These are phyloP conservation scores for Eimeria maxima DNA, from an alignment of 169 alveolate species.

Conservation along the genomic window DNA sequence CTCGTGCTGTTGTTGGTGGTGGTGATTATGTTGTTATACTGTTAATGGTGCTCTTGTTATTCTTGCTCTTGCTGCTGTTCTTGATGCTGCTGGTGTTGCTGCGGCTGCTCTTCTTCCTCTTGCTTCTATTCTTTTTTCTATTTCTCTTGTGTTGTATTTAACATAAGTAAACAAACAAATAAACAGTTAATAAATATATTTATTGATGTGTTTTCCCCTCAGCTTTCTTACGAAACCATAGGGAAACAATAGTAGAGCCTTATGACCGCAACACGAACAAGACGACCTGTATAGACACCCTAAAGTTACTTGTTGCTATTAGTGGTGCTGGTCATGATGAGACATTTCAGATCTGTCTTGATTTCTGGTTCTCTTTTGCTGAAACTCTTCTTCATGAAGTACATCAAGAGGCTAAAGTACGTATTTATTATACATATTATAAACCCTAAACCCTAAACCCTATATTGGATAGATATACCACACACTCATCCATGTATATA, in stretches of 20 bases:
- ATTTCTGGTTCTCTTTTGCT: slow-evolving; percentile 98
- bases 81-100: too few species aligned
- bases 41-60: too few species aligned
- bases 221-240: slow-evolving; percentile 79
- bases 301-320: slow-evolving; percentile 37
- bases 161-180: too few species aligned
- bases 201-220: background rate
- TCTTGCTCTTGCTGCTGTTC: too few species aligned
- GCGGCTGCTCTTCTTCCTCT: too few species aligned
- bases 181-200: too few species aligned
- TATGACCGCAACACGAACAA: slow-evolving; percentile 62
- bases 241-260: slow-evolving; percentile 75
- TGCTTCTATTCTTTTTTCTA: background rate
- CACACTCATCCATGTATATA: too few species aligned
- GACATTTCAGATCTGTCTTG: slow-evolving; percentile 98
- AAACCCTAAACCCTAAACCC: slow-evolving; percentile 36
- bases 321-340: slow-evolving; percentile 94
- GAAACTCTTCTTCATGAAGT: slow-evolving; percentile 78
- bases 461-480: background rate
- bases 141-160: too few species aligned
- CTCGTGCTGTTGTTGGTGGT: background rate
- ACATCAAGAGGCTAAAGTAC: slow-evolving; percentile 49
- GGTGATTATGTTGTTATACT: background rate
- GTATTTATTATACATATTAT: background rate
- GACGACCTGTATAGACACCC: slow-evolving; percentile 31